A percentile compares a stretch with the other conserved stretches of the same genome.
phyloP scores from a whole-genome alignment of 805 yeast species.

The Wickerhamomyces tratensis region DNA sequence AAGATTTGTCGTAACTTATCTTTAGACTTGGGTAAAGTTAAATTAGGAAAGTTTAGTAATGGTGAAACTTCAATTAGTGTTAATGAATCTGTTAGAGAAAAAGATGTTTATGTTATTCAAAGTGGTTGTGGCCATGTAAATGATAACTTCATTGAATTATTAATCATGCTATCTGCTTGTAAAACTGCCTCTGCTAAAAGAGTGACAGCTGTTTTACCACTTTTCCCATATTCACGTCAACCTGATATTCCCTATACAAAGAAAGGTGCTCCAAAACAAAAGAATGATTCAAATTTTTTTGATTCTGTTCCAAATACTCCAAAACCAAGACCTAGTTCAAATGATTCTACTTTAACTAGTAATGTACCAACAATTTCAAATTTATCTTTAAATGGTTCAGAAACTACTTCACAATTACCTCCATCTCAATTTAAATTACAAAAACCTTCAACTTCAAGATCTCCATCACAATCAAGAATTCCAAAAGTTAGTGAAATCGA shows the following conservation, averaged over 20 bases:
- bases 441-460: conserved; percentile 17
- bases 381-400: not conserved
- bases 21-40: conserved; percentile 60
- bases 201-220: conserved; percentile 90
- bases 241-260: conserved; percentile 84
- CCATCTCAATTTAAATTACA: conserved; percentile 4
- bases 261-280: conserved; percentile 57
- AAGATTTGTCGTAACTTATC: conserved; percentile 71
- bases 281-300: conserved; percentile 30
- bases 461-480: conserved; percentile 17
- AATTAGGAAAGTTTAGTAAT: conserved; percentile 63
- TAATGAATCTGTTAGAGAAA: conserved; percentile 85
- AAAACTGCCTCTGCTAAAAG: conserved; percentile 98
- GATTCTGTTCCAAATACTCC: conserved; percentile 47
- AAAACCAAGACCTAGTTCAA: conserved; percentile 16
- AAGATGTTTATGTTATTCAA: conserved; percentile 93
- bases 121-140: conserved; percentile 81
- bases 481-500: conserved; percentile 24
- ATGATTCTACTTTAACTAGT: not conserved
- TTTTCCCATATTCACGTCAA: conserved; percentile 93
- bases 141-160: conserved; percentile 93
- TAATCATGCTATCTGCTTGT: conserved; percentile 90
- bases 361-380: not conserved
- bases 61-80: conserved; percentile 91
- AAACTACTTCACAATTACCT: conserved; percentile 6